phyloP scores from a whole-genome alignment of 1,284 basidiomycete species.

The Hymenochaete sp. region DNA sequence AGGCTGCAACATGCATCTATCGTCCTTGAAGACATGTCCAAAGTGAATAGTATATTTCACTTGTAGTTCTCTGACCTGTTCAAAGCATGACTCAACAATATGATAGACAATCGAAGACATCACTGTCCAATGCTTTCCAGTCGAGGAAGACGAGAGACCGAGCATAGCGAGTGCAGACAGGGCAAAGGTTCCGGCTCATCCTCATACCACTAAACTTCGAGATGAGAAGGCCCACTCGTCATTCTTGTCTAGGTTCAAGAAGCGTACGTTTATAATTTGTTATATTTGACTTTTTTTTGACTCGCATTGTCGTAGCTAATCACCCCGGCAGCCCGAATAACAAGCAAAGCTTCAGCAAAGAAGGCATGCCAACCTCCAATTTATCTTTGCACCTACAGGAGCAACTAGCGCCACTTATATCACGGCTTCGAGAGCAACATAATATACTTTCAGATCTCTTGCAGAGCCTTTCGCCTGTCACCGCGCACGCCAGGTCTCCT shows the following conservation, averaged over 20 bases:
- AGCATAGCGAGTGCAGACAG: slow-evolving; percentile 7
- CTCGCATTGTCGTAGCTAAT: not conserved
- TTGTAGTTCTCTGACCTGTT: not conserved
- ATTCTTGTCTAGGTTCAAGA: slow-evolving; percentile 16
- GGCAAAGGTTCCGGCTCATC: not conserved
- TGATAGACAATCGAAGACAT: slow-evolving; percentile 15
- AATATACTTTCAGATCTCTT: slow-evolving; percentile 12
- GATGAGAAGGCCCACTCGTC: slow-evolving; percentile 8
- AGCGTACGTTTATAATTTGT: slow-evolving; percentile 7
- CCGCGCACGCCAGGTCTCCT: slow-evolving; percentile 5
- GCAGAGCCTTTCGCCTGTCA: slow-evolving; percentile 1
- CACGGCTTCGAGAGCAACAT: slow-evolving; percentile 13
- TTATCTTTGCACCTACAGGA: slow-evolving; percentile 1
- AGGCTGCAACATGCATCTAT: slow-evolving; percentile 10
- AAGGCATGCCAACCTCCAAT: not conserved
- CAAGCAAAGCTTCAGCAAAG: slow-evolving; percentile 6
- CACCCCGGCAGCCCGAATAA: slow-evolving; percentile 1
- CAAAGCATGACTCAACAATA: not conserved
- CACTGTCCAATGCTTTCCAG: not conserved
- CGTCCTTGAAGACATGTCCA: slow-evolving; percentile 16
- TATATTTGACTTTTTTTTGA: not conserved
- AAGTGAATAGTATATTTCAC: not conserved
- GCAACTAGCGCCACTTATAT: slow-evolving; percentile 3
- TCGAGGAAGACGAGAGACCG: slow-evolving; percentile 8
- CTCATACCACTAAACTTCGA: slow-evolving; percentile 6